These are phyloP conservation scores for Marasmius fiardii DNA, from an alignment of 1,284 basidiomycete species.

Conservation along the genomic window DNA sequence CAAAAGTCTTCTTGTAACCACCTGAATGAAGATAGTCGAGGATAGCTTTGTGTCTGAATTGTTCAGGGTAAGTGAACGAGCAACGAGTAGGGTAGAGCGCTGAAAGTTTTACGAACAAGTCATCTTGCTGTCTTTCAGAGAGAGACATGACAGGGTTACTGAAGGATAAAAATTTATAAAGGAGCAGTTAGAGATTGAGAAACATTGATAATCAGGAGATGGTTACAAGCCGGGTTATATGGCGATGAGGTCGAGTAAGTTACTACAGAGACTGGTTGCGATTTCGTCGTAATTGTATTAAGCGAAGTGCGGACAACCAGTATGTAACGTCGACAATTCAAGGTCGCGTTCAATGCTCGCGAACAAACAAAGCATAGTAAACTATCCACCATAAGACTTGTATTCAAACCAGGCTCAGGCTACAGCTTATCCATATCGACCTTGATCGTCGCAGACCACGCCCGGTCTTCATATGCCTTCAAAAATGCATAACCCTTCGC, in stretches of 20 bases:
- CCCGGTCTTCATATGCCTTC: conserved; percentile 39
- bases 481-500: conserved; percentile 45
- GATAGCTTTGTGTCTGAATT: conserved; percentile 73
- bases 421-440: conserved; percentile 22
- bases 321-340: not conserved
- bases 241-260: conserved; percentile 1
- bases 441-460: conserved; percentile 32
- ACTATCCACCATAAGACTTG: not conserved
- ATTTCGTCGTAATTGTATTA: no score
- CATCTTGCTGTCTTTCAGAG: conserved; percentile 71
- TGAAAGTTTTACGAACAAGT: conserved; percentile 52
- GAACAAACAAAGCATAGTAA: not conserved
- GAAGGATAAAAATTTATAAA: not conserved
- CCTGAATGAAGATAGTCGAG: conserved; percentile 72
- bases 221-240: conserved; percentile 11
- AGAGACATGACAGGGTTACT: conserved; percentile 45
- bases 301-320: no score
- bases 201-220: conserved; percentile 15
- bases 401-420: not conserved
- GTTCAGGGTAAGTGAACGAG: not conserved
- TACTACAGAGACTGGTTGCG: no score
- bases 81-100: conserved; percentile 9
- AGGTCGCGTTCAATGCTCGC: conserved; percentile 2
- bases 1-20: conserved; percentile 59
- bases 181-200: not conserved